phyloP scores from a whole-genome alignment of 1,284 basidiomycete species.

The Cryptococcus sp. region DNA sequence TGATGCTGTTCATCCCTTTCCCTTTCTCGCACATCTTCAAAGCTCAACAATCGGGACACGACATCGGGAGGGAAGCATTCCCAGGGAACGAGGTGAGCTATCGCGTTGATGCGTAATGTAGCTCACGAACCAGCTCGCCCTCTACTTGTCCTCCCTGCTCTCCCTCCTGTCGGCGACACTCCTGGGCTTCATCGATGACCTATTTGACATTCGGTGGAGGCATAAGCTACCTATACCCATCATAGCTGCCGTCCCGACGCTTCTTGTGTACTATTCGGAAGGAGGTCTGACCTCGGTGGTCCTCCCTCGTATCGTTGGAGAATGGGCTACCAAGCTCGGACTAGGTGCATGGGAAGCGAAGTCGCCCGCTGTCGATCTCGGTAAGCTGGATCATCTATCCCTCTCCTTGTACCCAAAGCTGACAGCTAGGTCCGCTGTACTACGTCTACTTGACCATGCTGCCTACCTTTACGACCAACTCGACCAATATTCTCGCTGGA shows the following conservation, averaged over 20 bases:
- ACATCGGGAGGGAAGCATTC: conserved; percentile 53
- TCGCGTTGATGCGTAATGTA: not conserved
- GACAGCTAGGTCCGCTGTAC: conserved; percentile 71
- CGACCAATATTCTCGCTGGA: conserved; percentile 97
- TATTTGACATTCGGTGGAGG: conserved; percentile 98
- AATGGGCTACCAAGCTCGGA: conserved; percentile 50
- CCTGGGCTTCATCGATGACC: conserved; percentile 92
- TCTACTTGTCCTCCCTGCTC: conserved; percentile 87
- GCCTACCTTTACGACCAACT: conserved; percentile 95
- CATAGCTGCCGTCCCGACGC: conserved; percentile 86
- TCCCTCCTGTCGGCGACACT: conserved; percentile 87
- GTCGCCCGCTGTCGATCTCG: conserved; percentile 71
- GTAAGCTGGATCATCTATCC: conserved; percentile 49
- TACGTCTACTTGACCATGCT: conserved; percentile 94
- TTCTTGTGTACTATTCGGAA: conserved; percentile 95
- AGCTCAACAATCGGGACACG: conserved; percentile 6
- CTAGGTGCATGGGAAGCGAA: conserved; percentile 35
- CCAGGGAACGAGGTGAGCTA: conserved; percentile 76
- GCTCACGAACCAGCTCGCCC: conserved; percentile 59
- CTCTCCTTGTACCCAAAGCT: no score
- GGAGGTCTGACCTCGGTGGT: conserved; percentile 91
- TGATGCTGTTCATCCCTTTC: conserved; percentile 85
- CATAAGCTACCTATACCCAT: conserved; percentile 97
- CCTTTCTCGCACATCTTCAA: conserved; percentile 69
- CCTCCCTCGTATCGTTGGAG: conserved; percentile 72